These are phyloP conservation scores for Aspergillus carlsbadensis DNA, from an alignment of 495 filamentous ascomycete genomes.

Conservation along the genomic window DNA sequence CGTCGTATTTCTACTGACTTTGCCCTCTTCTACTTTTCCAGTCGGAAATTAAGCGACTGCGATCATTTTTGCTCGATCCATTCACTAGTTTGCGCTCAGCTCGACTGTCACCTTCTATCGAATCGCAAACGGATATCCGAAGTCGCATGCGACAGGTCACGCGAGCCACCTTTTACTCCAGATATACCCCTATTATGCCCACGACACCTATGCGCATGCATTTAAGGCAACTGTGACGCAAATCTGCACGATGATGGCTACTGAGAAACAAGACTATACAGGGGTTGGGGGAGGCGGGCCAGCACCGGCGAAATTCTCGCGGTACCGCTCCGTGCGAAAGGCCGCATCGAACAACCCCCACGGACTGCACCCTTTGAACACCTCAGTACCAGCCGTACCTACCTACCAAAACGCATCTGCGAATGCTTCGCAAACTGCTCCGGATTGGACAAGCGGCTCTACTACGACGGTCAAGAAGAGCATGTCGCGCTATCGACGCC, in stretches of 20 bases:
- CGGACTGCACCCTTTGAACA: conserved; percentile 1
- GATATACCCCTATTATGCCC: neutral
- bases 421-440: neutral
- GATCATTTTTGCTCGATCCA: neutral
- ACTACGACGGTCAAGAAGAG: conserved; percentile 47
- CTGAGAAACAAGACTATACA: conserved; percentile 20
- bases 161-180: neutral
- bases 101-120: neutral
- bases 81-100: neutral
- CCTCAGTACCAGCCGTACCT: conserved; percentile 7
- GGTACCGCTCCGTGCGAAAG: conserved; percentile 36
- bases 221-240: neutral
- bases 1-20: conserved; percentile 10
- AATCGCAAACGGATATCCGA: conserved; percentile 1
- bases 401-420: conserved; percentile 13
- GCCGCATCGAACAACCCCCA: conserved; percentile 23
- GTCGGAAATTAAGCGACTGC: neutral
- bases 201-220: neutral
- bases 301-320: conserved; percentile 32
- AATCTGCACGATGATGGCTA: conserved; percentile 14
- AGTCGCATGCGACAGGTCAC: conserved; percentile 1
- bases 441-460: neutral
- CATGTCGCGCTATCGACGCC: conserved; percentile 59
- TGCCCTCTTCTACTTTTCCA: neutral
- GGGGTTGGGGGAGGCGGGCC: conserved; percentile 15